A percentile compares a stretch with the other conserved stretches of the same genome.
phyloP scores from a whole-genome alignment of 371 early-diverging fungal genomes.

The Mucor plumbeus region DNA sequence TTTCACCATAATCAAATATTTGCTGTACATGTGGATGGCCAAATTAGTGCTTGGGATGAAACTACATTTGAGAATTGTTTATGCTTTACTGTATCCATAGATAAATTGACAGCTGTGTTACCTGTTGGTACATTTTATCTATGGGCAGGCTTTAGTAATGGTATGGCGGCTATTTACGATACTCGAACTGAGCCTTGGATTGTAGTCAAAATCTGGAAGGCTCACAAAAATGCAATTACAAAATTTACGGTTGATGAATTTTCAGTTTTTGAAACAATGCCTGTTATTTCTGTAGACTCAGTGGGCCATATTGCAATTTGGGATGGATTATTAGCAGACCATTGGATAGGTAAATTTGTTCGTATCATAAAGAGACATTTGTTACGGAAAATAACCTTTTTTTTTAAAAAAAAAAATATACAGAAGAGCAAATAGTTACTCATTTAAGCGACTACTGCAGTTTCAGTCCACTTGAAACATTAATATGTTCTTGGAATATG shows the following conservation, averaged over 20 bases:
- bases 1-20: slow-evolving; percentile 49
- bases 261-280: slow-evolving; percentile 40
- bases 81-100: slow-evolving; percentile 52
- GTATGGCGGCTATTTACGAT: slow-evolving; percentile 73
- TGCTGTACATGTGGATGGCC: slow-evolving; percentile 75
- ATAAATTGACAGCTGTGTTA: slow-evolving; percentile 62
- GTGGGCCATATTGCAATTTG: slow-evolving; percentile 72
- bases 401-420: too few species aligned
- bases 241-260: slow-evolving; percentile 53
- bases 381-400: not conserved
- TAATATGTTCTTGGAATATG: slow-evolving; percentile 78
- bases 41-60: slow-evolving; percentile 67
- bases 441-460: slow-evolving; percentile 56
- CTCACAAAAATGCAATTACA: slow-evolving; percentile 54
- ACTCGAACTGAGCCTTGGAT: slow-evolving; percentile 46
- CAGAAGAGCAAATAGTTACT: slow-evolving; percentile 53
- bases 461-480: slow-evolving; percentile 53
- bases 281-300: slow-evolving; percentile 65
- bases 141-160: slow-evolving; percentile 77
- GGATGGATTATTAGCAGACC: slow-evolving; percentile 73
- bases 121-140: slow-evolving; percentile 57
- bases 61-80: slow-evolving; percentile 36
- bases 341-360: slow-evolving; percentile 65
- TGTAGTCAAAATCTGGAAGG: slow-evolving; percentile 69
- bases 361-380: not conserved